phyloP scores from a whole-genome alignment of 768 basidiomycete species.

The Dendrothele bispora region DNA sequence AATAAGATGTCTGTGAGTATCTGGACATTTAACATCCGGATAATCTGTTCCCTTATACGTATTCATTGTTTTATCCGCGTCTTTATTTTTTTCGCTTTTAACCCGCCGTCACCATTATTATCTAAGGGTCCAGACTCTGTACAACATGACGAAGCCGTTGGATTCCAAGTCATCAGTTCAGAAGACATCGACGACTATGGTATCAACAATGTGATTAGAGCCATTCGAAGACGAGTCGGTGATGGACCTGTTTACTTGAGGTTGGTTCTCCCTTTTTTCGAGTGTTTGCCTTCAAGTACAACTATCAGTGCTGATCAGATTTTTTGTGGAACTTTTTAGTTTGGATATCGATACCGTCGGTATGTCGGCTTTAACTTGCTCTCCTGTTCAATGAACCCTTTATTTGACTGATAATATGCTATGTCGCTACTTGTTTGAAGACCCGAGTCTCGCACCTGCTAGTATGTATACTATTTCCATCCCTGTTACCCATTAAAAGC shows the following conservation, averaged over 20 bases:
- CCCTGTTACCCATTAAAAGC: too few relatives aligned
- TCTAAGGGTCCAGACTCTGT: conserved; percentile 49
- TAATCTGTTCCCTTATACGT: conserved; percentile 4
- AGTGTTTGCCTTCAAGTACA: conserved; percentile 20
- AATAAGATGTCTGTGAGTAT: conserved; percentile 44
- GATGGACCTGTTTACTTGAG: conserved; percentile 62
- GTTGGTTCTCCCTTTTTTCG: conserved; percentile 20
- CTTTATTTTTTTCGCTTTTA: background rate
- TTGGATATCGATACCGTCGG: conserved; percentile 66
- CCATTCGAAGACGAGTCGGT: conserved; percentile 59
- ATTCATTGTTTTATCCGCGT: conserved; percentile 11
- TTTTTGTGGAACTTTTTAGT: conserved; percentile 39
- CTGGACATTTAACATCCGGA: too few relatives aligned
- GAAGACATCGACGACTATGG: conserved; percentile 70
- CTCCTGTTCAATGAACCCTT: too few relatives aligned
- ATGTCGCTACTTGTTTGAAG: conserved; percentile 23
- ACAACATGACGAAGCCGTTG: conserved; percentile 53
- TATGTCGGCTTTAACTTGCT: too few relatives aligned
- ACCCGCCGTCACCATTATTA: background rate
- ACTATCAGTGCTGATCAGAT: too few relatives aligned
- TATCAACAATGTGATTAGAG: conserved; percentile 48
- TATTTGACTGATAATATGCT: too few relatives aligned
- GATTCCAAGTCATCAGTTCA: conserved; percentile 61
- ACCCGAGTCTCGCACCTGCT: conserved; percentile 61
- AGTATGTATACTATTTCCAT: conserved; percentile 10